phyloP scores from a whole-genome alignment of 306 rosid species.

The Corylus americana region DNA sequence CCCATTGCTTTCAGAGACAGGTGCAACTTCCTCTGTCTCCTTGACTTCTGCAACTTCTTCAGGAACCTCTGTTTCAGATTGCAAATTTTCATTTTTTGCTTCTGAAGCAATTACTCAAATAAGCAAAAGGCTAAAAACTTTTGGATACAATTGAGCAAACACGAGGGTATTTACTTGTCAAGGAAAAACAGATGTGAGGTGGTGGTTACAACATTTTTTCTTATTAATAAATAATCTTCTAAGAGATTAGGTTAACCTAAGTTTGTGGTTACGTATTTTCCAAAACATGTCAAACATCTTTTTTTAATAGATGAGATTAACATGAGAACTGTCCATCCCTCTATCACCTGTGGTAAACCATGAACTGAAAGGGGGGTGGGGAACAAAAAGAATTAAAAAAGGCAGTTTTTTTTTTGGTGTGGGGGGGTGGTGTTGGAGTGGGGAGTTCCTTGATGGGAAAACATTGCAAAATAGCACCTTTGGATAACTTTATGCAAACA shows the following conservation, averaged over 20 bases:
- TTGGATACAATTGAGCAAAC: constrained; percentile 14
- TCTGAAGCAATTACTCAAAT: constrained; percentile 41
- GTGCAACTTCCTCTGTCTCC: constrained; percentile 53
- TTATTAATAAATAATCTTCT: not conserved
- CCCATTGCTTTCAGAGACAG: constrained; percentile 48
- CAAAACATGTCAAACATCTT: not conserved
- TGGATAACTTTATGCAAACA: not conserved
- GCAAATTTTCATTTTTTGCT: constrained; percentile 53
- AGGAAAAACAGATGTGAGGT: not conserved
- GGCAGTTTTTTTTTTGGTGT: too few species aligned
- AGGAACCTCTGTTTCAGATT: constrained; percentile 55
- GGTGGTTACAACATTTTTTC: not conserved
- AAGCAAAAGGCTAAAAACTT: constrained; percentile 26
- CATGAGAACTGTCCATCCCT: not conserved
- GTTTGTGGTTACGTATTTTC: not conserved
- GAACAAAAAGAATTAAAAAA: too few species aligned
- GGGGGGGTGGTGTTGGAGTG: too few species aligned
- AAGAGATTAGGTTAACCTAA: not conserved
- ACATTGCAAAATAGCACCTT: not conserved
- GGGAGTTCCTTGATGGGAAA: not conserved
- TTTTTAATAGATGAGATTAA: not conserved
- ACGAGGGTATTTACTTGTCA: not conserved
- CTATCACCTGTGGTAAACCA: not conserved
- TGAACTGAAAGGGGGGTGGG: not conserved
- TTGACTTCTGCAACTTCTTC: constrained; percentile 62